Percentiles rank a stretch among this genome's conserved stretches.
Evolutionary conservation across 768 basidiomycete genomes (phyloP).

Genomic region (Paxillus rubicundulus): DNA sequence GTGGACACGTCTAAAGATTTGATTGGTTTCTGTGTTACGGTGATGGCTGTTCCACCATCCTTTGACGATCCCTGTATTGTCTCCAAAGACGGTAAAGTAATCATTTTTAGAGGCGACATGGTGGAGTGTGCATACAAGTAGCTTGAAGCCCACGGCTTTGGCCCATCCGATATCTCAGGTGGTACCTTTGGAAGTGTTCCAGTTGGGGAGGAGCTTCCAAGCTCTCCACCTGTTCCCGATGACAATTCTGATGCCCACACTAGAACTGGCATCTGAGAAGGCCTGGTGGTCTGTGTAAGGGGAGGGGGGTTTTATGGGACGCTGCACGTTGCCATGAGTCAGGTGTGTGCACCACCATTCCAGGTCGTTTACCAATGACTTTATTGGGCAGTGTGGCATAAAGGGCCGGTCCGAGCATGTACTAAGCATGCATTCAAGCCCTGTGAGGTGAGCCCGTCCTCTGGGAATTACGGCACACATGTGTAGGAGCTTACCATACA

Average conservation of each 20-base stretch:
- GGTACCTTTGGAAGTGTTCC: conserved; percentile 1
- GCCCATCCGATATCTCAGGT: conserved; percentile 17
- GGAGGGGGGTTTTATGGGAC: not conserved
- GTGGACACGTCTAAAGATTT: conserved; percentile 9
- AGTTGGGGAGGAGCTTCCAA: conserved; percentile 11
- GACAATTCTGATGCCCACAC: no score
- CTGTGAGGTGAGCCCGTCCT: no score
- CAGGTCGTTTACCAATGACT: conserved; percentile 20
- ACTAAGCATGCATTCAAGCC: no score
- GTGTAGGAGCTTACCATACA: no score
- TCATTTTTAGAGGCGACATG: not conserved
- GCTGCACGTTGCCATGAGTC: not conserved
- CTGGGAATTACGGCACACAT: no score
- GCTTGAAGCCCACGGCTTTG: conserved; percentile 14
- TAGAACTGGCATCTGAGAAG: conserved; percentile 16
- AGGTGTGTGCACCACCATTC: conserved; percentile 32
- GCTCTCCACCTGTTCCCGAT: conserved; percentile 23
- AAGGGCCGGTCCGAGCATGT: conserved; percentile 30
- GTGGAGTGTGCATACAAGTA: conserved; percentile 1
- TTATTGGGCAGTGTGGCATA: conserved; percentile 17
- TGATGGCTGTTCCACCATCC: no score
- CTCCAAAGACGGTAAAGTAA: conserved; percentile 6
- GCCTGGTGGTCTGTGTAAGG: not conserved
- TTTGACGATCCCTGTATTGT: conserved; percentile 3
- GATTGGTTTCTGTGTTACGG: conserved; percentile 5